These are phyloP conservation scores for Marasmius tenuissimus DNA, from an alignment of 1,284 basidiomycete species.

Conservation along the genomic window DNA sequence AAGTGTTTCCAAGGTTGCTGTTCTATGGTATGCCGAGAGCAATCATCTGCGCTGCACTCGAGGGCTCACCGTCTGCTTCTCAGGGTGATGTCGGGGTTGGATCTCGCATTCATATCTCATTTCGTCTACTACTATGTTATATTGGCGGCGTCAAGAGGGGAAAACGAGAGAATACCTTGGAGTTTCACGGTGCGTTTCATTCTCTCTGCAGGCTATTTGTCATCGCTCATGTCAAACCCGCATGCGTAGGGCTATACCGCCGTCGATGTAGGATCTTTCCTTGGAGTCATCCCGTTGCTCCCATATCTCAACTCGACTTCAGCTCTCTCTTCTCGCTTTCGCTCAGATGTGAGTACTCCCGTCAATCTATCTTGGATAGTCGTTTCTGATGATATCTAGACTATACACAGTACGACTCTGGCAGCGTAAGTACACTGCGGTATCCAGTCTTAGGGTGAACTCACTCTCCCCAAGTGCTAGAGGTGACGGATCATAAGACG, in stretches of 20 bases:
- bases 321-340: not conserved
- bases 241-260: not conserved
- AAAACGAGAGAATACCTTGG: not conserved
- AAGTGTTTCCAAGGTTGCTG: not conserved
- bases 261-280: not conserved
- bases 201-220: not conserved
- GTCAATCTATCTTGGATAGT: not conserved
- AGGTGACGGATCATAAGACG: not conserved
- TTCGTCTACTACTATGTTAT: not conserved
- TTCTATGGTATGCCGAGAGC: not conserved
- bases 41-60: not conserved
- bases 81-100: not conserved
- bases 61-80: not conserved
- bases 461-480: too few relatives aligned
- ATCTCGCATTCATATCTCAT: not conserved
- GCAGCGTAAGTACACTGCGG: not conserved
- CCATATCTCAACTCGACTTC: not conserved
- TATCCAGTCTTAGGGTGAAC: not conserved
- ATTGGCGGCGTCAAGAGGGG: not conserved
- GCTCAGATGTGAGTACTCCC: not conserved
- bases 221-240: not conserved
- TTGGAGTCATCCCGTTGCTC: not conserved
- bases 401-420: not conserved
- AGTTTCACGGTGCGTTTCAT: not conserved
- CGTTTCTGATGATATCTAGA: not conserved